Evolutionary conservation across 2,329 filamentous ascomycete genomes (phyloP), one percentile per base, ranked within the genome.

Genomic region (Aspergillus sp.): DNA sequence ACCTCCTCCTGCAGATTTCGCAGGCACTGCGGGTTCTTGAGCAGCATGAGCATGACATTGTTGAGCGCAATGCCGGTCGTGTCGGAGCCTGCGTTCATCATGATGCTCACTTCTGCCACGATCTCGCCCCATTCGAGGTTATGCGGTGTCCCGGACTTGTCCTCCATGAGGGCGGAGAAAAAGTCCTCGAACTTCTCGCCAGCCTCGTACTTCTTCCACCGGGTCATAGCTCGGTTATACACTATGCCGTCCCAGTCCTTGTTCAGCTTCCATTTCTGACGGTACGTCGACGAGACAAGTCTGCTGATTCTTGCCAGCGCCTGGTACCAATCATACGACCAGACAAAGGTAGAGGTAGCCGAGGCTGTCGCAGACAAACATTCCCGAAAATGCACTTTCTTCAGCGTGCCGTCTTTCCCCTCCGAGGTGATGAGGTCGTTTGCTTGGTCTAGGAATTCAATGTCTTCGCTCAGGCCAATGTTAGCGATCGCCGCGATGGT

Each of bases 171-270:
- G 0, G 72, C 70, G 35, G 75, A 68, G 68, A 84, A 82, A 65
- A 84, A 82, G 57, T 83, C 81, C 42, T 79, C 76, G 0, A 82
- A 69, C 53, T 77, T 78, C 65, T 83, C 80, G 8, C 80, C 79
- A 0, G 62, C 63, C 16, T 71, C 13, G 14, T 61, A 54, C 6
- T 53, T 52, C 42, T 61, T 60, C 40, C 51, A 19, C 10, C 59
- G 54, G 14, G 53, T 60, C 1, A 52, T 61, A 1, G 52, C 60
- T 6, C 55, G 55, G 33, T 62, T 60, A 22, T 59, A 54, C n/a
- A 60, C 50, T 19, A 60, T 60, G 1, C 56, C 60, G 10, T 52
- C 51, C 58, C 58, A 62, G 42, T 61, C 60, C 14, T 52, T 38
- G 45, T 58, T 58, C 10, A 61, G 45, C 7, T 43, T 48, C 55